Evolutionary conservation across 192 early-diverging fungal genomes (phyloP).

Genomic region (Pilaira anomala): DNA sequence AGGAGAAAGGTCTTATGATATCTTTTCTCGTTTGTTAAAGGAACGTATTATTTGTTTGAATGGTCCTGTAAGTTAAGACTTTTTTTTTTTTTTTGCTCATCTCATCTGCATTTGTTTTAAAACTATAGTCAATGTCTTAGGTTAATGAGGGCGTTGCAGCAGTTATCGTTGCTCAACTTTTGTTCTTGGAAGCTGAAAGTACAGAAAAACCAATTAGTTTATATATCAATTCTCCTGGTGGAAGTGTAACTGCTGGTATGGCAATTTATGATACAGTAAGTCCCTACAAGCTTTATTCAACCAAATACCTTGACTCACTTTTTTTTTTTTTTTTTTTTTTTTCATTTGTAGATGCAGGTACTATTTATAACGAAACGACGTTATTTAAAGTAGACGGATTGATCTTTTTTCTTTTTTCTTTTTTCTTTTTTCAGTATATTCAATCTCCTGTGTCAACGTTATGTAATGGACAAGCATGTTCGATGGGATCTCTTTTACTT

Average conservation of each 20-base stretch:
- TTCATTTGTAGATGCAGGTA: constrained; percentile 28
- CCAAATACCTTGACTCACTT: no score
- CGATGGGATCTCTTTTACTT: constrained; percentile 94
- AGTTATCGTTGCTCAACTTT: constrained; percentile 89
- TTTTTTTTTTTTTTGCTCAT: background rate
- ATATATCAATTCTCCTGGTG: constrained; percentile 98
- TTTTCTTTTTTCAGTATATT: constrained; percentile 70
- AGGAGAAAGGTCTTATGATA: constrained; percentile 96
- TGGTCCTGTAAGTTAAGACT: constrained; percentile 59
- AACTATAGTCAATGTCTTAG: constrained; percentile 16
- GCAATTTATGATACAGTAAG: constrained; percentile 86
- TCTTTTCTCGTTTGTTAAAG: constrained; percentile 93
- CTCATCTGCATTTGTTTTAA: background rate
- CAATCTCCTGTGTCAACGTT: constrained; percentile 89
- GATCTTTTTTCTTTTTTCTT: background rate
- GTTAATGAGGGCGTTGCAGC: constrained; percentile 82
- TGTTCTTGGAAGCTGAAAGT: constrained; percentile 94
- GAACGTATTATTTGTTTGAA: constrained; percentile 97
- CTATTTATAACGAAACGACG: background rate
- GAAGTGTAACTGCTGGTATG: constrained; percentile 93
- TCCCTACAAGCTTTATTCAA: no score
- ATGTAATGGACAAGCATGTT: constrained; percentile 96
- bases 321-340: background rate
- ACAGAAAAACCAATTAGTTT: constrained; percentile 90
- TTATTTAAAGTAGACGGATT: background rate